Evolutionary conservation across 2,329 filamentous ascomycete genomes (phyloP).

Genomic region (Penicillium sp.): DNA sequence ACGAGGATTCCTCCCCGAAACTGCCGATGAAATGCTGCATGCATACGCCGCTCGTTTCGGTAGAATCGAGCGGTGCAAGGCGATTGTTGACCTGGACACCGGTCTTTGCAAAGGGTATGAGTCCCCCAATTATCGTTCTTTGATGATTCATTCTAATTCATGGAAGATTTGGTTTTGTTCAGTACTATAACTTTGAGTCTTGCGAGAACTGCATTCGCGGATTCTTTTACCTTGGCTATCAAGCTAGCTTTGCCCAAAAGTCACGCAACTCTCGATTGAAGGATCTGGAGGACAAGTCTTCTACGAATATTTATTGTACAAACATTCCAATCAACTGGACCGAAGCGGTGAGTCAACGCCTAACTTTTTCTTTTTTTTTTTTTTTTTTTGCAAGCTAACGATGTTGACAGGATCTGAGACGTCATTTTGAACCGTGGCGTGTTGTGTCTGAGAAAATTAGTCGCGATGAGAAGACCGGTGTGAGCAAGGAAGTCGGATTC

Average conservation of each 20-base stretch:
- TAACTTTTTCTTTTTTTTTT: conserved; percentile 5
- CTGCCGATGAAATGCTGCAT: conserved; percentile 83
- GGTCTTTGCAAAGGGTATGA: conserved; percentile 92
- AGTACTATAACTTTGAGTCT: conserved; percentile 80
- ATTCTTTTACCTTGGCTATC: conserved; percentile 90
- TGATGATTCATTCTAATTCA: conserved; percentile 25
- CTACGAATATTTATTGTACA: conserved; percentile 96
- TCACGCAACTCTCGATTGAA: conserved; percentile 98
- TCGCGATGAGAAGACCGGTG: conserved; percentile 76
- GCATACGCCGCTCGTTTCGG: conserved; percentile 84
- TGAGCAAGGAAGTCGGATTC: conserved; percentile 95
- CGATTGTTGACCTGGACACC: conserved; percentile 92
- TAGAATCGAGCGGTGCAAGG: conserved; percentile 92
- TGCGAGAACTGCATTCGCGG: conserved; percentile 95
- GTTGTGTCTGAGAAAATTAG: conserved; percentile 95
- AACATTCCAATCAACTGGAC: conserved; percentile 91
- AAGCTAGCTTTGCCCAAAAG: conserved; percentile 97
- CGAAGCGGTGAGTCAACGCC: conserved; percentile 65
- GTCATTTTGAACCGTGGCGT: conserved; percentile 50
- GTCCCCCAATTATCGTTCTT: conserved; percentile 5
- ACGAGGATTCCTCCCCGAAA: conserved; percentile 89
- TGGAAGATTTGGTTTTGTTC: conserved; percentile 89
- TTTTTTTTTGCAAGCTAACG: conserved; percentile 40
- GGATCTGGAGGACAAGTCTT: conserved; percentile 81
- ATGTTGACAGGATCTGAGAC: conserved; percentile 72